Percentiles rank a stretch among this genome's conserved stretches.
Evolutionary conservation across 352 stramenopile genomes (phyloP).

Genomic region (Phytopythium kandeliae): DNA sequence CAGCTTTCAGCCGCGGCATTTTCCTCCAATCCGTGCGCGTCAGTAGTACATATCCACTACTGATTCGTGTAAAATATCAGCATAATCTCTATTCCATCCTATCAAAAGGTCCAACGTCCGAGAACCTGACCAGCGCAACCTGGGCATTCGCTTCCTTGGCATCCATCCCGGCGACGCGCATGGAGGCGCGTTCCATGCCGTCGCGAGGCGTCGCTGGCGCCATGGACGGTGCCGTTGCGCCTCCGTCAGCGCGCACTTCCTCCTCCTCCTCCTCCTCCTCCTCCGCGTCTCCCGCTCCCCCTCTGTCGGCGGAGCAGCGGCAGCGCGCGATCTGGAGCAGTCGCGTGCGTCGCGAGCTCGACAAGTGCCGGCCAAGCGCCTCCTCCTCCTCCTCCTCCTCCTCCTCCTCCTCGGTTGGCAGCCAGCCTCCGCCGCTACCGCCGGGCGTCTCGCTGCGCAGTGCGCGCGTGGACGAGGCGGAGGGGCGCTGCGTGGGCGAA

Average conservation of each 20-base stretch:
- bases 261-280: neutral
- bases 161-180: neutral
- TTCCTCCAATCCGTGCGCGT: too few species aligned
- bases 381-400: neutral
- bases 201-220: neutral
- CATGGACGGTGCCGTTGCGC: neutral
- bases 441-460: conserved; percentile 40
- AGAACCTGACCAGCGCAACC: neutral
- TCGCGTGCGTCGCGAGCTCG: conserved; percentile 61
- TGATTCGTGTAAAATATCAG: too few species aligned
- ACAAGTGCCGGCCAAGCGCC: conserved; percentile 42
- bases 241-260: neutral
- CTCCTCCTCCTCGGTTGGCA: neutral
- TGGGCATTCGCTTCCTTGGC: too few species aligned
- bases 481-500: conserved; percentile 38
- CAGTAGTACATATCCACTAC: too few species aligned
- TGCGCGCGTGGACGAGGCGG: conserved; percentile 37
- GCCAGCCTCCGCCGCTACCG: conserved; percentile 16
- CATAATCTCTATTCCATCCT: too few species aligned
- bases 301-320: conserved; percentile 16
- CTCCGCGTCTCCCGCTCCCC: neutral
- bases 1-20: too few species aligned
- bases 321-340: conserved; percentile 72
- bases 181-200: neutral
- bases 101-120: too few species aligned